Conservation (phyloP, 2,329 filamentous ascomycete genomes). For the Talaromyces pinophilus region DNA sequence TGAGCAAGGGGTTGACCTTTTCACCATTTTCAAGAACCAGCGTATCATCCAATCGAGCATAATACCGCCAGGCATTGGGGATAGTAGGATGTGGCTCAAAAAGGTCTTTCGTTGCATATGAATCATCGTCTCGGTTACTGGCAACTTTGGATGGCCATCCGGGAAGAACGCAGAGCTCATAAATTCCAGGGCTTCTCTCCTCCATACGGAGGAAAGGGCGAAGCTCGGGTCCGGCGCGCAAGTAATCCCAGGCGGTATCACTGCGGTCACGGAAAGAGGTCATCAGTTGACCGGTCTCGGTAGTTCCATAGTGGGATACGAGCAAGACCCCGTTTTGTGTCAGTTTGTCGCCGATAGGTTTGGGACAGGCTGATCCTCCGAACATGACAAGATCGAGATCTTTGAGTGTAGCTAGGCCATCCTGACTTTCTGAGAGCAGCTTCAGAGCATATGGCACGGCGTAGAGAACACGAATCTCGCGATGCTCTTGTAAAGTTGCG, state of each 20-base stretch:
- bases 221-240: slow-evolving; percentile 48
- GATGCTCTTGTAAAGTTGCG: slow-evolving; percentile 8
- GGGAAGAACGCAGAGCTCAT: slow-evolving; percentile 39
- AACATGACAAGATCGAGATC: not conserved
- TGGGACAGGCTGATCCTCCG: not conserved
- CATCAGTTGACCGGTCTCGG: slow-evolving; percentile 64
- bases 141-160: slow-evolving; percentile 44
- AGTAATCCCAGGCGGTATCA: slow-evolving; percentile 64
- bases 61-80: slow-evolving; percentile 30
- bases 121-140: slow-evolving; percentile 50
- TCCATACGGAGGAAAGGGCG: slow-evolving; percentile 47
- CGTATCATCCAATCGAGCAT: slow-evolving; percentile 23
- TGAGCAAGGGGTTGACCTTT: slow-evolving; percentile 27
- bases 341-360: not conserved
- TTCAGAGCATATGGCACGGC: slow-evolving; percentile 17
- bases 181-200: slow-evolving; percentile 38
- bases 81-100: slow-evolving; percentile 47
- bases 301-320: slow-evolving; percentile 60
- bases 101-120: slow-evolving; percentile 54
- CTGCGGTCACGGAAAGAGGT: slow-evolving; percentile 56
- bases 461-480: slow-evolving; percentile 4
- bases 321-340: not conserved
- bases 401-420: not conserved
- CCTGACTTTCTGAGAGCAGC: not conserved
- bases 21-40: slow-evolving; percentile 26